These are phyloP conservation scores for Colletotrichum spinosum DNA, from an alignment of 2,329 filamentous ascomycete genomes.

Conservation along the genomic window DNA sequence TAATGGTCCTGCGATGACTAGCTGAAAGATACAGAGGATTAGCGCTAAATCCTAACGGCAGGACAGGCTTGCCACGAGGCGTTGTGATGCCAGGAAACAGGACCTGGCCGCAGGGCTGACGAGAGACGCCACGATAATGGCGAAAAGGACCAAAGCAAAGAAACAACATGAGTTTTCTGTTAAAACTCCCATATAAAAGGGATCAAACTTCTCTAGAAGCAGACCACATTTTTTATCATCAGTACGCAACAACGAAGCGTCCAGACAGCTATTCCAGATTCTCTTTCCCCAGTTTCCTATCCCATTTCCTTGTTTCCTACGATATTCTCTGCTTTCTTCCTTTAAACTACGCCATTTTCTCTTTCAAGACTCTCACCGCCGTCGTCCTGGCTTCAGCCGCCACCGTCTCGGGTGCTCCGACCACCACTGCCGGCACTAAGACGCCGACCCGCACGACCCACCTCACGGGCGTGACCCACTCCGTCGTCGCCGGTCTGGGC, in stretches of 20 bases:
- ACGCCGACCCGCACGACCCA: conserved; percentile 47
- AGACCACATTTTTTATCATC: background rate
- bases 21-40: no score
- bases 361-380: conserved; percentile 43
- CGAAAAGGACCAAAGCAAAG: background rate
- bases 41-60: no score
- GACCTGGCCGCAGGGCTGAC: conserved; percentile 29
- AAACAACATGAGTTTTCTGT: background rate
- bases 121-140: background rate
- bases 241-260: conserved; percentile 7
- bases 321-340: conserved; percentile 10
- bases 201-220: background rate
- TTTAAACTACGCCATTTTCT: conserved; percentile 44
- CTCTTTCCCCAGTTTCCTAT: conserved; percentile 24
- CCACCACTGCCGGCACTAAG: conserved; percentile 45
- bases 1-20: no score
- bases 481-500: conserved; percentile 57
- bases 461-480: conserved; percentile 56
- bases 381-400: conserved; percentile 43
- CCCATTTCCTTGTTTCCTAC: conserved; percentile 16
- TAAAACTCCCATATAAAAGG: conserved; percentile 1
- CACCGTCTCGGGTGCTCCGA: conserved; percentile 46
- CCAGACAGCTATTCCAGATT: conserved; percentile 2
- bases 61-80: no score
- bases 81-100: conserved; percentile 17